A percentile compares a stretch with the other conserved stretches of the same genome.
These are phyloP conservation scores for Exophiala phaeomuriformis DNA, from an alignment of 2,329 filamentous ascomycete genomes.

Conservation along the genomic window DNA sequence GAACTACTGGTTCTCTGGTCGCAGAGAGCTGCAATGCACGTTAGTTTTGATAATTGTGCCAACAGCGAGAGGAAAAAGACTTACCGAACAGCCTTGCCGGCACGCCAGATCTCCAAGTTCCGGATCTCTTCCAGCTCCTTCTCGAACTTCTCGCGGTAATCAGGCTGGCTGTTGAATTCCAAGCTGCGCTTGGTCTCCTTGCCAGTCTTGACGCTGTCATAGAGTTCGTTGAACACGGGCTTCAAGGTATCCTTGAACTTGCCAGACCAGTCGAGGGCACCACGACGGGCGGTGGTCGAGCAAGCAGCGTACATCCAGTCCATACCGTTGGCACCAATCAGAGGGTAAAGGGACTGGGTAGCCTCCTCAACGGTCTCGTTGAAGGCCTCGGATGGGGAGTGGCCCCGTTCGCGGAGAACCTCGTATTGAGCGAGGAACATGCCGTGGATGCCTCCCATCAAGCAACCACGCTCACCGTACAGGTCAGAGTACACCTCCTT, in stretches of 20 bases:
- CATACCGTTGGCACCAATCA: slow-evolving; percentile 97
- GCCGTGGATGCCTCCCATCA: slow-evolving; percentile 99
- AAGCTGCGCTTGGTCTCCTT: slow-evolving; percentile 93
- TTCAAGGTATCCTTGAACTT: slow-evolving; percentile 97
- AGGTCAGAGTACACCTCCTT: slow-evolving; percentile 99
- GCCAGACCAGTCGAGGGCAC: slow-evolving; percentile 97
- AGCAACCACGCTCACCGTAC: slow-evolving; percentile 98
- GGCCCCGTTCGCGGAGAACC: slow-evolving; percentile 96
- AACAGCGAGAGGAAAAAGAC: slow-evolving; percentile 27
- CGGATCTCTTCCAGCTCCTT: slow-evolving; percentile 98
- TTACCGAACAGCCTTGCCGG: slow-evolving; percentile 91
- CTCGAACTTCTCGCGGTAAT: slow-evolving; percentile 97
- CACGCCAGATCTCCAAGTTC: slow-evolving; percentile 96
- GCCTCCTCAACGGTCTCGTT: slow-evolving; percentile 99
- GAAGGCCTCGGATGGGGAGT: slow-evolving; percentile 97
- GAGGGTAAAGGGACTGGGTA: slow-evolving; percentile 93
- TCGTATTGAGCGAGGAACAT: slow-evolving; percentile 99
- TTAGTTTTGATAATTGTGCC: slow-evolving; percentile 8
- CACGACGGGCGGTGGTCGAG: slow-evolving; percentile 95
- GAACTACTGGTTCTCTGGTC: slow-evolving; percentile 66
- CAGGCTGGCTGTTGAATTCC: slow-evolving; percentile 89
- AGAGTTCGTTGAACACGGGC: slow-evolving; percentile 96
- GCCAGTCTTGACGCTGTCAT: slow-evolving; percentile 85
- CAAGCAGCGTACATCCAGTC: slow-evolving; percentile 99
- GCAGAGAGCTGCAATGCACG: slow-evolving; percentile 53